Evolutionary conservation across 2,329 filamentous ascomycete species (phyloP), one percentile per base, ranked within the genome.

Genomic region (Trichoderma afroharzianum): DNA sequence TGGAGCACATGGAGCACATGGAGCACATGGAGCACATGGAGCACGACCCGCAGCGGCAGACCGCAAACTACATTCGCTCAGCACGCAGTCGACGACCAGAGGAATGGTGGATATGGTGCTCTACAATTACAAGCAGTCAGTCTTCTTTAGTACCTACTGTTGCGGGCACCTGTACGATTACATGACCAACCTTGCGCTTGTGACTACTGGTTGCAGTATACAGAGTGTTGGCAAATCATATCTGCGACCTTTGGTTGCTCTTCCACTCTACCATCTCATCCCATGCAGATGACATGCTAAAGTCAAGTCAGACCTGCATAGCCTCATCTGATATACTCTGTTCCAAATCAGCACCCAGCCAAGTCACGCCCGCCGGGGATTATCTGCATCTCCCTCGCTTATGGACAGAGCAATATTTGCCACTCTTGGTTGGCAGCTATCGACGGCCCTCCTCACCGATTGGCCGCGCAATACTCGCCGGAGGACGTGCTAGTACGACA

Each of bases 381-480:
- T 24, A 69, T 53, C 57, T 53, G 57, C 67, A 36, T 24, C 64
- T 30, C 53, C 24, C 53, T 68, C 53, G 64, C 64, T 68, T 68
- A 67, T 67, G 63, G 33, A 26, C 21, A 28, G 32, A 55, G 28
- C 63, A 67, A 39, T 39, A 39, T 28, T 58, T 43, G 50, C 50
- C 63, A 59, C 24, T 47, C n/a, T 21, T 32, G 26, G 24, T 43
- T 36, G 24, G 24, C 53, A 58, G 24, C 32, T 4, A 21, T 47
- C 53, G 9, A 47, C 24, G 14, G 53, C 14, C 33, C 14, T 28
- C 32, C 39, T 68, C 21, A 21, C 26, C 33, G 18, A 32, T 32
- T 28, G 26, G 33, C 53, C 14, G 24, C 64, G 26, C 26, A n/a
- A 30, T 30, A 21, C 64, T 58, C 33, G 33, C 64, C 21, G 7